Base-by-base conservation (phyloP, 148 eudicot genomes). In the Fagopyrum esculentum region DNA sequence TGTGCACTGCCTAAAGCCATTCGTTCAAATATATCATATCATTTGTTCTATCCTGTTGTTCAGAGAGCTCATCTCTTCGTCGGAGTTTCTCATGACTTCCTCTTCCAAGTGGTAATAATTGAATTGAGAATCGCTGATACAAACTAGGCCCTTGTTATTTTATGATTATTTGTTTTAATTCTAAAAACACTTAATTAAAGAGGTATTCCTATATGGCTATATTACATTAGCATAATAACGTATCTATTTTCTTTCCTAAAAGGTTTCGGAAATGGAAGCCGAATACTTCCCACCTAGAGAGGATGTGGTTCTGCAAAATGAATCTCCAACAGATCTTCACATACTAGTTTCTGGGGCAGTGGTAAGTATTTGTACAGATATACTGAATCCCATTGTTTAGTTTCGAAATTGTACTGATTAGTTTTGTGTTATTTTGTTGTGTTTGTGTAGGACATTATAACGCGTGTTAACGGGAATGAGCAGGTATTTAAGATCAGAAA, bases 241-340 rank as follows among this genome's bases (percentile, higher is more conserved):
- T 35, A 35, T 1, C 40, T 69, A 50, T 22, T 49, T 47, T 3
- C 13, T 79, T 74, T 56, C 16, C 43, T 26, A 57, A 22, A 75
- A 92, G 97, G 95, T 91, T 12, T 81, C 90, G 59, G 87, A 85
- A 45, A 89, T 89, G 91, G 89, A 87, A 81, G 94, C 94, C 0
- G 98, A 93, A 72, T 93, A 89, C 76, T 77, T 89, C 44, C 98
- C 98, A 6, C 98, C 98, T 54, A 82, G 92, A 81, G 98, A 93
- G 78, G 97, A 91, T 63, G 88, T 93, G 5, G 88, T 91, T 79
- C 68, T 93, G 78, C 89, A 86, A 40, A 91, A 88, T 43, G 97
- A 93, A 77, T 82, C 94, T 9, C 80, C 97, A 1, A 90, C 88
- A 1, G 98, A 93, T 74, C 81, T 89, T 2, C 91, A 91, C 78